Conservation (phyloP, 345 rosid genomes). For the Crucihimalaya himalaica region DNA sequence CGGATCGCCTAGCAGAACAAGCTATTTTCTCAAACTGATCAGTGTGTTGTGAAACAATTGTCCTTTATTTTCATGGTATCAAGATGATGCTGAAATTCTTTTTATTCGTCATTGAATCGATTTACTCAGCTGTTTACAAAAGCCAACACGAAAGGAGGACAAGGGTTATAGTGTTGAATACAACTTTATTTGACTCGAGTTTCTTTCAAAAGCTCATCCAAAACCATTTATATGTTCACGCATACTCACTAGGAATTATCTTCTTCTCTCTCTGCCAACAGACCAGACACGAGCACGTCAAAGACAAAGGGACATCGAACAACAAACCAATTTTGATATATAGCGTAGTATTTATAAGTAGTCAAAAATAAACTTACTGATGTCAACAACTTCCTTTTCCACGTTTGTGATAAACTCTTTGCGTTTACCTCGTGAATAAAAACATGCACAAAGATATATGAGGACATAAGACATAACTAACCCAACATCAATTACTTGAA, state of each 20-base stretch:
- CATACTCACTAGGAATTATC: constrained; percentile 6
- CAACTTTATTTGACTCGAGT: neutral
- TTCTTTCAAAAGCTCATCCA: neutral
- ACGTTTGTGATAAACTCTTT: constrained; percentile 20
- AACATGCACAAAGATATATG: constrained; percentile 6
- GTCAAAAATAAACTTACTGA: constrained; percentile 30
- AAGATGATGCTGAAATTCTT: neutral
- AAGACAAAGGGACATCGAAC: neutral
- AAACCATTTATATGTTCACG: neutral
- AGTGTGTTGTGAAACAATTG: neutral
- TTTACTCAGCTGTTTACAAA: neutral
- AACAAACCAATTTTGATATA: constrained; percentile 1
- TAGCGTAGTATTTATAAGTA: neutral
- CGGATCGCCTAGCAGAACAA: neutral
- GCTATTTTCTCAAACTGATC: neutral
- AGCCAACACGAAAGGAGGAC: neutral
- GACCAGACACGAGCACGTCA: constrained; percentile 7
- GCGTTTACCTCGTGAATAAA: constrained; percentile 28
- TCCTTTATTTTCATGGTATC: neutral
- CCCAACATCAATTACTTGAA: neutral
- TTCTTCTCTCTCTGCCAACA: neutral
- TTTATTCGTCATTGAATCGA: neutral
- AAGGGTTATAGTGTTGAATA: neutral
- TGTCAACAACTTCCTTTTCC: constrained; percentile 17
- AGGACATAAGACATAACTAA: constrained; percentile 8